Evolutionary conservation across 2,329 filamentous ascomycete species (phyloP), one percentile per base, ranked within the genome.

Genomic region (Exophiala sp.): DNA sequence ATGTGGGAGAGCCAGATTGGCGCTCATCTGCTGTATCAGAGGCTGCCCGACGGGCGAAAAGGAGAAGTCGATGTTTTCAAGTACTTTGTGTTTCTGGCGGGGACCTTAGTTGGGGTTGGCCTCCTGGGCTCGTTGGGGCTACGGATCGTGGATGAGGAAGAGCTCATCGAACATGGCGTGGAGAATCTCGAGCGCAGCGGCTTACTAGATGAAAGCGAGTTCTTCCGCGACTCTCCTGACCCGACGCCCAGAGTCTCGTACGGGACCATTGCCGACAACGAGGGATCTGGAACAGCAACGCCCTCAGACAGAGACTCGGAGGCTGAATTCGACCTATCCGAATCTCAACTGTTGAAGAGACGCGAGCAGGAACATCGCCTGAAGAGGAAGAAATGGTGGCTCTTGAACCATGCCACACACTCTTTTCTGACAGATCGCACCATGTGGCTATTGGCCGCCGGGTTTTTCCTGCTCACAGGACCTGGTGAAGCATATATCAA

Each of bases 401-500:
- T 96, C 2, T 78, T 97, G 59, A 97, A 97, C 62, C 88, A 87
- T 38, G 91, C 96, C 66, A 97, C 93, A 0, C 77, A 82, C 10
- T 76, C 82, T 2, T 98, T 97, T 66, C 75, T 98, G 8, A 77
- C 80, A 19, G 93, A 98, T 60, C 82, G 79, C 53, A 96, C 89
- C 10, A 97, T 97, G 91, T 98, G 91, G 91, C 86, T 83, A 65
- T 84, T 98, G 59, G 88, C 91, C 0, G 73, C 83, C 1, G 90
- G 89, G 16, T 97, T 98, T 70, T 88, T 97, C 68, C 78, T 97
- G 56, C 87, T 95, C 60, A 87, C 90, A 46, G 93, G 93, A 0
- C 91, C 93, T 0, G 91, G 90, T n/a, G 93, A 98, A 69, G 87
- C 91, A 9, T 98, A 96, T 66, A 89, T 97, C 70, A 98, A 97